phyloP scores from a whole-genome alignment of 495 filamentous ascomycete genomes.

The Aspergillus hancockii region DNA sequence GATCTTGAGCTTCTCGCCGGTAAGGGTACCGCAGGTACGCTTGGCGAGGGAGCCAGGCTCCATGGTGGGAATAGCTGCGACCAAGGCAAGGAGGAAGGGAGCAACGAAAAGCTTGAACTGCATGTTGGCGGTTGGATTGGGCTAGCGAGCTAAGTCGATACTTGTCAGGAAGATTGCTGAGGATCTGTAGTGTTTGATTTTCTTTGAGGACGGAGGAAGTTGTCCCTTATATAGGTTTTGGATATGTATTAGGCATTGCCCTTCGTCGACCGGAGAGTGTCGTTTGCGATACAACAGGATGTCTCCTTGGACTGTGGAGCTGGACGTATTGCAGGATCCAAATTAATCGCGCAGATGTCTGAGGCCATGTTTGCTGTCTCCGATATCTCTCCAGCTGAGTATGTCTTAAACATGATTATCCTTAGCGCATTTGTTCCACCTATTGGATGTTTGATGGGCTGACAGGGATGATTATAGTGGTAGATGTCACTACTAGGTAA shows the following conservation, averaged over 20 bases:
- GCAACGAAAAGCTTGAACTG: not conserved
- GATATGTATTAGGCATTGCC: too few species aligned
- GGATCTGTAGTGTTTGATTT: not conserved
- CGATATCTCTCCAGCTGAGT: not conserved
- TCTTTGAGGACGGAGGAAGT: not conserved
- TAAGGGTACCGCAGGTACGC: not conserved
- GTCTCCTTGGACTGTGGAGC: too few species aligned
- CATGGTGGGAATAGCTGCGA: not conserved
- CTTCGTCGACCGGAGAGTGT: too few species aligned
- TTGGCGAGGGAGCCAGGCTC: not conserved
- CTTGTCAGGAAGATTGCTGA: not conserved
- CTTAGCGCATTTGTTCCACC: too few species aligned
- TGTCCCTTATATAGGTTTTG: not conserved
- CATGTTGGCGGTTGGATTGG: not conserved
- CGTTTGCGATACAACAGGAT: too few species aligned
- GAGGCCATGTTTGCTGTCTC: not conserved
- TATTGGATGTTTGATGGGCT: too few species aligned
- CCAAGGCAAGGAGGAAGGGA: not conserved
- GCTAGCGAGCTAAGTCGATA: not conserved
- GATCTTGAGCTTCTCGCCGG: not conserved
- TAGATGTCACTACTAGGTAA: too few species aligned
- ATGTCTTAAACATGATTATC: not conserved
- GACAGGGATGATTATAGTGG: too few species aligned
- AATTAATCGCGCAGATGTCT: not conserved
- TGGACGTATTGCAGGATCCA: not conserved